Conservation (phyloP, 306 rosid genomes). For the Herpetospermum pedunculosum region DNA sequence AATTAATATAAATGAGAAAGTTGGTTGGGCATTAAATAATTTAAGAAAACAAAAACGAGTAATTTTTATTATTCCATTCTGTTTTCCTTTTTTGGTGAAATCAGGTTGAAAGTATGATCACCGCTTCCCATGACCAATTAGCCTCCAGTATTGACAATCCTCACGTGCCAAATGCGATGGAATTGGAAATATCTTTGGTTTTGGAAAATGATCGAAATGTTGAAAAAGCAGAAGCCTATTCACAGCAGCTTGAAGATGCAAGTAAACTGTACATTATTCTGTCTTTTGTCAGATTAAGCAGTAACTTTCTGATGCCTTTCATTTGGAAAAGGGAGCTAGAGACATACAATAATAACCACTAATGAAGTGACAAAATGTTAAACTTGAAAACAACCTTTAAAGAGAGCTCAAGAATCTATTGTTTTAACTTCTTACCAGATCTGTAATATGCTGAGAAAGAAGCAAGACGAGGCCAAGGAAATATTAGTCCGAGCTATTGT, state of each 20-base stretch:
- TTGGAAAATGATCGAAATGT: slow-evolving; percentile 56
- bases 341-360: not conserved
- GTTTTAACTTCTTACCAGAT: slow-evolving; percentile 32
- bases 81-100: not conserved
- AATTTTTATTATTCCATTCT: not conserved
- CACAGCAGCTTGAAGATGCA: slow-evolving; percentile 82
- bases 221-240: slow-evolving; percentile 69
- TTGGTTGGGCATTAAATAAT: not conserved
- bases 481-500: slow-evolving; percentile 64
- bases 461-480: slow-evolving; percentile 78
- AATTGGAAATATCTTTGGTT: slow-evolving; percentile 32
- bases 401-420: not conserved
- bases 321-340: not conserved
- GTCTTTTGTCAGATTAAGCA: not conserved
- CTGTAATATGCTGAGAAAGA: slow-evolving; percentile 75
- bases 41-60: not conserved
- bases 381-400: not conserved
- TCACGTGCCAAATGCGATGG: slow-evolving; percentile 27
- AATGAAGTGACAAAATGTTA: not conserved
- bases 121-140: slow-evolving; percentile 15
- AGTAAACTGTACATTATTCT: slow-evolving; percentile 23
- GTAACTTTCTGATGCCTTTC: not conserved
- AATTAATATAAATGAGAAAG: not conserved
- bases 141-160: slow-evolving; percentile 28
- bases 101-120: slow-evolving; percentile 27